Conservation (phyloP, 495 filamentous ascomycete species). For the Pyrenopolyporus hunteri region DNA sequence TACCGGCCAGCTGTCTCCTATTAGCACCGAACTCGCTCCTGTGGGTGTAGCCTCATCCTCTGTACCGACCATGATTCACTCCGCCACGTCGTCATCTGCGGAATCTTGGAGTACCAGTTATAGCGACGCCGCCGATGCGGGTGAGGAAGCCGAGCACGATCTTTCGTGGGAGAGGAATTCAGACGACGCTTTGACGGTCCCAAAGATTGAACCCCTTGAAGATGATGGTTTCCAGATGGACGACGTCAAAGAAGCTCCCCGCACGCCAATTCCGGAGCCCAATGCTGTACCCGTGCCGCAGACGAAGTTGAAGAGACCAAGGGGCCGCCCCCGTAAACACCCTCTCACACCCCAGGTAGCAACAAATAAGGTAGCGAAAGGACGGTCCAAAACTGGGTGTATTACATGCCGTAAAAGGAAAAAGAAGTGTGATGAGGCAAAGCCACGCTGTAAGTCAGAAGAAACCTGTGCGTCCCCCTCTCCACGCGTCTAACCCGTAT, state of each 20-base stretch:
- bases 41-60: conserved; percentile 42
- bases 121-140: conserved; percentile 32
- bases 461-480: not conserved
- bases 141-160: conserved; percentile 38
- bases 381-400: conserved; percentile 92
- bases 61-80: conserved; percentile 41
- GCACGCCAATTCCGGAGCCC: conserved; percentile 37
- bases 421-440: conserved; percentile 98
- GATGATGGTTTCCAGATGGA: conserved; percentile 56
- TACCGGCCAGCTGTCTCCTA: conserved; percentile 56
- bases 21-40: conserved; percentile 54
- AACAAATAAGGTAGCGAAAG: conserved; percentile 75
- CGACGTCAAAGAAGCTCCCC: conserved; percentile 52
- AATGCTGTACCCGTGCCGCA: conserved; percentile 30
- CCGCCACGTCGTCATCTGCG: conserved; percentile 43
- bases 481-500: conserved; percentile 31
- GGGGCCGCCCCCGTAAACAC: conserved; percentile 86
- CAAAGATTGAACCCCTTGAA: conserved; percentile 55
- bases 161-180: conserved; percentile 48
- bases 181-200: conserved; percentile 45
- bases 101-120: conserved; percentile 46
- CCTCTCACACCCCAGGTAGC: conserved; percentile 61
- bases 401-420: conserved; percentile 90
- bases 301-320: conserved; percentile 59
- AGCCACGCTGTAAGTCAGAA: conserved; percentile 72